phyloP scores from a whole-genome alignment of 2,329 filamentous ascomycete genomes.

The Periconia sp. region DNA sequence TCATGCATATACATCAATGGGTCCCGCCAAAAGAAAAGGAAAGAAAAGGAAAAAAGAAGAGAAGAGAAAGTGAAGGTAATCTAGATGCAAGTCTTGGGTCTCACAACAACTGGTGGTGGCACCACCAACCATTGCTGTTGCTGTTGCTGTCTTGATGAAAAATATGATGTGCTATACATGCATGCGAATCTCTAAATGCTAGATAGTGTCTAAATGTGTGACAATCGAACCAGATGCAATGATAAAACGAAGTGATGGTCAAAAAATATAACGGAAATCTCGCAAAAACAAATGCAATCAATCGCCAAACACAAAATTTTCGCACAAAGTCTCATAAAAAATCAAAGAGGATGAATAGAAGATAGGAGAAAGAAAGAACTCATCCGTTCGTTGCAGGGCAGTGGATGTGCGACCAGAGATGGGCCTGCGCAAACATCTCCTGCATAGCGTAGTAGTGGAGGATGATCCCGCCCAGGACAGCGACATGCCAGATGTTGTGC shows the following conservation, averaged over 20 bases:
- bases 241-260: too few species aligned
- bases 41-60: background rate
- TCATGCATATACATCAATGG: too few species aligned
- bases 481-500: conserved; percentile 97
- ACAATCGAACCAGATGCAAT: too few species aligned
- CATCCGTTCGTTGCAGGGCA: conserved; percentile 27
- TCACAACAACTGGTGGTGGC: too few species aligned
- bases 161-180: too few species aligned
- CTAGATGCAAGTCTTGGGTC: too few species aligned
- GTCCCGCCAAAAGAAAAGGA: background rate
- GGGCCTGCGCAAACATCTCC: conserved; percentile 73
- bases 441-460: conserved; percentile 98
- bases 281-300: background rate
- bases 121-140: too few species aligned
- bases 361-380: background rate
- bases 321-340: too few species aligned
- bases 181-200: too few species aligned
- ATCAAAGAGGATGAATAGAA: background rate
- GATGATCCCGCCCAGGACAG: conserved; percentile 91
- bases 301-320: background rate
- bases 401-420: conserved; percentile 37
- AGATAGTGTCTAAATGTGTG: too few species aligned
- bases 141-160: too few species aligned
- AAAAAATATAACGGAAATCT: too few species aligned
- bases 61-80: background rate